Base-by-base conservation (phyloP, 73 alveolate genomes). In the Paramecium primaurelia region DNA sequence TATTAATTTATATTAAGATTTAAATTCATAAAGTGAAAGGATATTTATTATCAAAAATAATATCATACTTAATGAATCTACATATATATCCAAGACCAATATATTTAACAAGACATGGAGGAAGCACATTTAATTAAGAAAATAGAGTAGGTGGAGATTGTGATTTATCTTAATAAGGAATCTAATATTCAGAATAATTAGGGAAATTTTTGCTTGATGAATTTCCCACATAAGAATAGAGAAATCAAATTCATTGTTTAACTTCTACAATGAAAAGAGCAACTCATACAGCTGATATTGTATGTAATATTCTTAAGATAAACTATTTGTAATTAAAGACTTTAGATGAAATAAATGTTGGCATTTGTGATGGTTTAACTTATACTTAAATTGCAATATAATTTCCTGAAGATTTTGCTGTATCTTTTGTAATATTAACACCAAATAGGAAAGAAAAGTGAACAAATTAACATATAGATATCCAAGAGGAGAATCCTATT, bases 401-500 rank as follows among this genome's bases (percentile, higher is more conserved):
- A 54, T 95, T 71, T 47, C 98, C 98, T 6, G 93, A 59, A 45
- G 98, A 95, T 58, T 93, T 73, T 73, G n/a, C 40, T 20, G 87
- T 73, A 73, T 14, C 32, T 73, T 25, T 47, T 68, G 8, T 40
- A 30, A 32, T 73, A 30, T 73, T 37, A 12, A n/a, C 6, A 0
- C 12, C 30, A 86, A 5, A n/a, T 47, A 94, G 58, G 92, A 92
- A 59, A 54, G 98, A 54, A 86, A 92, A 30, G 92, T 88, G n/a
- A 96, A 95, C 37, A 94, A 95, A 91, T 80, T 95, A 36, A 92
- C 93, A 8, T 95, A 95, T 36, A 91, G 98, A 42, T 95, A 95
- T 71, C 98, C 98, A 0, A 95, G 96, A 36, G 98, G 98, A 44
- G 98, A 95, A 73, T 92, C 96, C 71, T 95, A 95, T 92, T 51